A percentile compares a stretch with the other conserved stretches of the same genome.
These are phyloP conservation scores for Macrolepiota albuminosa DNA, from an alignment of 768 basidiomycete species.

Conservation along the genomic window DNA sequence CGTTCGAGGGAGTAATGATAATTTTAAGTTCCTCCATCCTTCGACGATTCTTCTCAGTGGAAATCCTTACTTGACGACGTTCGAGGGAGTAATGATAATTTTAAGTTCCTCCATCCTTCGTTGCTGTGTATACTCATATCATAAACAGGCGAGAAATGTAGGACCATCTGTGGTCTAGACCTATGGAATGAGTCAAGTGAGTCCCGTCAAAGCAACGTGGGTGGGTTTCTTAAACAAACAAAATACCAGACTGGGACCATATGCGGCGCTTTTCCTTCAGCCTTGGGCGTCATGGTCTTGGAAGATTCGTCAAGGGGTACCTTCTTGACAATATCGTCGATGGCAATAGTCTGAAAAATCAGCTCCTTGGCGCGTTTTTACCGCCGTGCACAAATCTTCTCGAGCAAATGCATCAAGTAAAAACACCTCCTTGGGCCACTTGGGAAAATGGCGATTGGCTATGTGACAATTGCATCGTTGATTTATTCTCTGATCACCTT, in stretches of 20 bases:
- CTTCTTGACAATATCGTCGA: background rate
- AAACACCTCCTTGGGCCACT: conserved; percentile 8
- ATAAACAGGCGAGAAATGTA: conserved; percentile 15
- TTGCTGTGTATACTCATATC: background rate
- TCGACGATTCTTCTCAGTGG: conserved; percentile 13
- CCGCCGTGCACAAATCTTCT: background rate
- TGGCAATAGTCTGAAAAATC: background rate
- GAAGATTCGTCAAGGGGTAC: background rate
- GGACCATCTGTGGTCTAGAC: conserved; percentile 9
- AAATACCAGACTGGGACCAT: conserved; percentile 15
- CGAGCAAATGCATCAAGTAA: conserved; percentile 13
- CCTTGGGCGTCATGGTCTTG: background rate
- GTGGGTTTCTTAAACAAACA: background rate
- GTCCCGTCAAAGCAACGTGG: background rate
- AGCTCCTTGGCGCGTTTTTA: background rate
- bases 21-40: too few relatives aligned
- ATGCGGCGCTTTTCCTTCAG: conserved; percentile 6
- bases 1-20: conserved; percentile 9
- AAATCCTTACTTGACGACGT: conserved; percentile 14
- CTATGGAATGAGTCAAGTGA: conserved; percentile 17
- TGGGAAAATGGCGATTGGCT: conserved; percentile 27
- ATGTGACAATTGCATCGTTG: conserved; percentile 24
- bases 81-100: conserved; percentile 10
- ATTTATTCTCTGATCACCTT: conserved; percentile 21
- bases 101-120: conserved; percentile 1